Percentiles rank a stretch among this genome's conserved stretches.
Evolutionary conservation across 768 basidiomycete genomes (phyloP).

Genomic region (Trametes punicea): DNA sequence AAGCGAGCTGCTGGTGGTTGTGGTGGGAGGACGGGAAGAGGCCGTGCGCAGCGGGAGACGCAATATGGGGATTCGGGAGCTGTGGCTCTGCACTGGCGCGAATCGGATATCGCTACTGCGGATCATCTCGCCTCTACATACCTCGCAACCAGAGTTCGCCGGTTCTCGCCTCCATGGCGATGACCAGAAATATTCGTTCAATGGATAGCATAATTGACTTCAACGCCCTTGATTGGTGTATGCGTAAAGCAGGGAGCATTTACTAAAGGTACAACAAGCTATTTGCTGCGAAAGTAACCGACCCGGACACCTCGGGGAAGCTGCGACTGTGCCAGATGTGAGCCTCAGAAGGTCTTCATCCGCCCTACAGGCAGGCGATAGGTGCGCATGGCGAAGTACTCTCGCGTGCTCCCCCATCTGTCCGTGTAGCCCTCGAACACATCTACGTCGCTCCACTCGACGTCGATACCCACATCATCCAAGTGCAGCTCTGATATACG

Average conservation of each 20-base stretch:
- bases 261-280: background rate
- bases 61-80: background rate
- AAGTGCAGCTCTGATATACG: constrained; percentile 83
- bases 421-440: constrained; percentile 54
- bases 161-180: constrained; percentile 17
- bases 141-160: no score
- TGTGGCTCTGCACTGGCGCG: constrained; percentile 14
- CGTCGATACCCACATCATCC: constrained; percentile 71
- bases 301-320: background rate
- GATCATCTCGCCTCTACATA: no score
- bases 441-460: constrained; percentile 81
- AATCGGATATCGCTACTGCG: background rate
- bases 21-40: background rate
- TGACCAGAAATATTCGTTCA: background rate
- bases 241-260: background rate
- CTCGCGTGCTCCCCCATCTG: constrained; percentile 72
- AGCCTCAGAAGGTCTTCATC: constrained; percentile 25
- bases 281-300: constrained; percentile 1
- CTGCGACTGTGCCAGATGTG: no score
- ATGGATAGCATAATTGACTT: background rate
- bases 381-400: constrained; percentile 74
- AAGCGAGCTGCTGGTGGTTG: constrained; percentile 15
- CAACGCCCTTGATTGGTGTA: constrained; percentile 4
- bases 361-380: constrained; percentile 64
- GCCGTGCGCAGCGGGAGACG: constrained; percentile 11